phyloP scores from a whole-genome alignment of 805 yeast genomes.

The Candida gorgasii region DNA sequence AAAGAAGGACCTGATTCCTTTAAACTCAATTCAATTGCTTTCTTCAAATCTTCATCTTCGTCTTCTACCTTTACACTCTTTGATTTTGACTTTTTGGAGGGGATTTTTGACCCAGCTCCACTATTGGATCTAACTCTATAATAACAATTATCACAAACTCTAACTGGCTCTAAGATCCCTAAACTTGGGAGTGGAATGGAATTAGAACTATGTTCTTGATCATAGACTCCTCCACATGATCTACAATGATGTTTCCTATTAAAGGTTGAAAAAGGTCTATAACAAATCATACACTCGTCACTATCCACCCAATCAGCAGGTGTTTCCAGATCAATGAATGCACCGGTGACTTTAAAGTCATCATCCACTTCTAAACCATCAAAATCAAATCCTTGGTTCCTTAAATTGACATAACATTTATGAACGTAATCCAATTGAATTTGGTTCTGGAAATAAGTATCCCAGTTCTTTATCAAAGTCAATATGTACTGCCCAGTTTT shows the following conservation, averaged over 20 bases:
- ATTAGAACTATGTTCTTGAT: slow-evolving; percentile 82
- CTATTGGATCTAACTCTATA: slow-evolving; percentile 11
- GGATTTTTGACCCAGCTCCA: neutral
- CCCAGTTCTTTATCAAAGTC: slow-evolving; percentile 74
- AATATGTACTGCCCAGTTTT: slow-evolving; percentile 60
- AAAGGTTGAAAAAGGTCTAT: slow-evolving; percentile 72
- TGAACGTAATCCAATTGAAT: slow-evolving; percentile 65
- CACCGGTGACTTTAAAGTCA: slow-evolving; percentile 29
- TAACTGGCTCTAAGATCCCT: slow-evolving; percentile 85
- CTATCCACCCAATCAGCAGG: slow-evolving; percentile 99
- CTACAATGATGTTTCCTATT: slow-evolving; percentile 96
- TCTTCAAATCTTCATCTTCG: slow-evolving; percentile 74
- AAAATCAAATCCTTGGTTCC: slow-evolving; percentile 63
- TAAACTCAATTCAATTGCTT: slow-evolving; percentile 78
- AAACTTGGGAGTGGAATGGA: slow-evolving; percentile 70
- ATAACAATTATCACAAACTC: slow-evolving; percentile 91
- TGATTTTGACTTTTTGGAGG: neutral
- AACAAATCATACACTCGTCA: slow-evolving; percentile 93
- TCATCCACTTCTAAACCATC: slow-evolving; percentile 44
- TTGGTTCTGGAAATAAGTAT: slow-evolving; percentile 67
- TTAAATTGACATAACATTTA: slow-evolving; percentile 58
- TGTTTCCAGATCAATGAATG: slow-evolving; percentile 79
- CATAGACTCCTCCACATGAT: slow-evolving; percentile 93
- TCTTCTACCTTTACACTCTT: slow-evolving; percentile 23
- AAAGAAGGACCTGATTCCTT: slow-evolving; percentile 50